Percentiles rank a stretch among this genome's conserved stretches.
These are phyloP conservation scores for Porphyrellus cyaneotinctus DNA, from an alignment of 768 basidiomycete species.

Conservation along the genomic window DNA sequence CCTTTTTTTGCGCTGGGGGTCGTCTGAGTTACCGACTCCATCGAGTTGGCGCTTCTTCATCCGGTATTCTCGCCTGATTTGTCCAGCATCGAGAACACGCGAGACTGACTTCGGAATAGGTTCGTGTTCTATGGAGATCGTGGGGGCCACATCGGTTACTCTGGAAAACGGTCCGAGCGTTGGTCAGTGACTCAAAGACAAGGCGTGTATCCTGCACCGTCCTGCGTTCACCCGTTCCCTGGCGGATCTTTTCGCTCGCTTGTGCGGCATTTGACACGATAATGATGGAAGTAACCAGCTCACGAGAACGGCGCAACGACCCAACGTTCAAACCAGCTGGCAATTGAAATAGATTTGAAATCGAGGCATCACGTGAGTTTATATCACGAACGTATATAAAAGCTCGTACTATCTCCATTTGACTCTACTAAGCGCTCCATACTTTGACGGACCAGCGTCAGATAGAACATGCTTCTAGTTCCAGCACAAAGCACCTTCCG, in stretches of 20 bases:
- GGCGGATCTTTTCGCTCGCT: slow-evolving; percentile 52
- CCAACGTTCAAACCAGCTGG: slow-evolving; percentile 11
- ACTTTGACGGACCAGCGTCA: slow-evolving; percentile 11
- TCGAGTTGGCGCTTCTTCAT: slow-evolving; percentile 40
- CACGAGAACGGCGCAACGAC: neutral
- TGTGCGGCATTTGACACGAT: slow-evolving; percentile 56
- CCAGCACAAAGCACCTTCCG: slow-evolving; percentile 43
- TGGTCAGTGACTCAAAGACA: too few relatives aligned
- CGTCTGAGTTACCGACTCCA: slow-evolving; percentile 27
- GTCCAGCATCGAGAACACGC: slow-evolving; percentile 60
- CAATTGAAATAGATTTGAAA: neutral
- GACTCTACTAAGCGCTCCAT: neutral
- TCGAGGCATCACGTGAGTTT: slow-evolving; percentile 17
- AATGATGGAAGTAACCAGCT: slow-evolving; percentile 14
- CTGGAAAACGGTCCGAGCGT: slow-evolving; percentile 33
- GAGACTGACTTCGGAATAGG: slow-evolving; percentile 64
- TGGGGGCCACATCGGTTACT: slow-evolving; percentile 48
- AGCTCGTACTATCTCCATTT: slow-evolving; percentile 9
- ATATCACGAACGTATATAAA: neutral
- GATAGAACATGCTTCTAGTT: slow-evolving; percentile 4
- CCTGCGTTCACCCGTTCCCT: slow-evolving; percentile 41
- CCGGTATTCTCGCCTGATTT: slow-evolving; percentile 53
- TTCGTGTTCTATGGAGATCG: slow-evolving; percentile 46
- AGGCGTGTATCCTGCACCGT: slow-evolving; percentile 35
- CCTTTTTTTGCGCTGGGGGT: slow-evolving; percentile 26